Evolutionary conservation across 371 early-diverging fungal genomes (phyloP).

Genomic region (Chytridiales sp.): DNA sequence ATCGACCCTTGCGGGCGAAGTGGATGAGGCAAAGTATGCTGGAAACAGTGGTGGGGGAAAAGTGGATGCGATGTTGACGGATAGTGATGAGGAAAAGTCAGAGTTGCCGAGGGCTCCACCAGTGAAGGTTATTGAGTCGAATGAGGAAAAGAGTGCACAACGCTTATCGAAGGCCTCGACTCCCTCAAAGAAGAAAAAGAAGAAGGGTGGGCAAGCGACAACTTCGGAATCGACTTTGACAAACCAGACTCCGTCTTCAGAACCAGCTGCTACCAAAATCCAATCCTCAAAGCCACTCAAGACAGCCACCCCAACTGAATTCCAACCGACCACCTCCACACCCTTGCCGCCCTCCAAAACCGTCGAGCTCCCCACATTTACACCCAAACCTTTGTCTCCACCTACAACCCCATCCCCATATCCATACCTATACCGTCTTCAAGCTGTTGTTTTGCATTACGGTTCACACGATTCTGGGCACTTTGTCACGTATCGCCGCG

Average conservation of each 20-base stretch:
- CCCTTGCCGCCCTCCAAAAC: too few relatives aligned
- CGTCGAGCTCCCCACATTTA: too few relatives aligned
- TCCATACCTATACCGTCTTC: constrained; percentile 65
- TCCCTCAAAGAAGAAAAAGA: not conserved
- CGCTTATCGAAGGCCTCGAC: not conserved
- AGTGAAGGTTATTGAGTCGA: not conserved
- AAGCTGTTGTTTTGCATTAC: constrained; percentile 84
- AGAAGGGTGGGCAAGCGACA: not conserved
- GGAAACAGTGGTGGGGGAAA: too few relatives aligned
- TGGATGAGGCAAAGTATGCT: constrained; percentile 12
- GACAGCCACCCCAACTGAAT: too few relatives aligned
- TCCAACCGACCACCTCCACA: too few relatives aligned
- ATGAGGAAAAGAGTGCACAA: too few relatives aligned
- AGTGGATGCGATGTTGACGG: not conserved
- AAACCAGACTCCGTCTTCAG: not conserved
- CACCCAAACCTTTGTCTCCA: too few relatives aligned
- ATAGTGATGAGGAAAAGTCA: not conserved
- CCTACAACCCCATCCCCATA: constrained; percentile 4
- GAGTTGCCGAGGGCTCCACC: not conserved
- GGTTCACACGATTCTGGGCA: constrained; percentile 91
- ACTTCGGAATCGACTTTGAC: not conserved
- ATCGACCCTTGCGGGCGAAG: constrained; percentile 49
- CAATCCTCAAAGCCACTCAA: too few relatives aligned
- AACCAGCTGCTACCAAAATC: not conserved
- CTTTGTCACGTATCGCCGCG: constrained; percentile 84